Conservation (phyloP, 345 rosid genomes). For the Populus euphratica region DNA sequence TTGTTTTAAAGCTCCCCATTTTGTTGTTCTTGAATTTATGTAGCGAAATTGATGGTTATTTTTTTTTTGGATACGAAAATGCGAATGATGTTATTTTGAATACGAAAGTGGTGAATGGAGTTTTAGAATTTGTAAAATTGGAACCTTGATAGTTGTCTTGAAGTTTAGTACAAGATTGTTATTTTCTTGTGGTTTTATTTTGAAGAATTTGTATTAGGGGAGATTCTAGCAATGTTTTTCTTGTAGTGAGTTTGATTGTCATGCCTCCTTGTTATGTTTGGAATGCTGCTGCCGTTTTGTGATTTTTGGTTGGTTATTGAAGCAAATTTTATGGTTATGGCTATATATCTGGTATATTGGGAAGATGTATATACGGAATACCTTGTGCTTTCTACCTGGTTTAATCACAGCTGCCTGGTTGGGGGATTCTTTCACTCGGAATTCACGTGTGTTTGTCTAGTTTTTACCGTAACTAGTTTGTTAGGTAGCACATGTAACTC, state of each 20-base stretch:
- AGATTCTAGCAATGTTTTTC: neutral
- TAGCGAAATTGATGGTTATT: neutral
- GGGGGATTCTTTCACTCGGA: neutral
- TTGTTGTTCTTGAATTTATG: conserved; percentile 12
- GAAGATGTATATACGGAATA: neutral
- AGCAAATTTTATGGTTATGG: neutral
- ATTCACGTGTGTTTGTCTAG: neutral
- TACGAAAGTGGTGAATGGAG: neutral
- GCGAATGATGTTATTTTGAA: neutral
- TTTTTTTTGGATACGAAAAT: neutral
- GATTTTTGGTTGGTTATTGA: neutral
- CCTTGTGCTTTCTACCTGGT: neutral
- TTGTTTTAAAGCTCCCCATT: neutral
- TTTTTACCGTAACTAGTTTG: neutral
- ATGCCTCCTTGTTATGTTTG: neutral
- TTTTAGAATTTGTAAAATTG: conserved; percentile 15
- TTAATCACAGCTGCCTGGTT: neutral
- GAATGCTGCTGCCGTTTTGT: neutral
- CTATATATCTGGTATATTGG: neutral
- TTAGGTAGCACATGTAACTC: neutral
- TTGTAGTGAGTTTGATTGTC: neutral
- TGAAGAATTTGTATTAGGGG: neutral
- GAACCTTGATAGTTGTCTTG: neutral
- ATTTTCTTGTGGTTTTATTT: neutral
- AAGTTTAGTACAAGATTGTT: neutral